Evolutionary conservation across 768 basidiomycete genomes (phyloP).

Genomic region (Coprinellus aureogranulatus): DNA sequence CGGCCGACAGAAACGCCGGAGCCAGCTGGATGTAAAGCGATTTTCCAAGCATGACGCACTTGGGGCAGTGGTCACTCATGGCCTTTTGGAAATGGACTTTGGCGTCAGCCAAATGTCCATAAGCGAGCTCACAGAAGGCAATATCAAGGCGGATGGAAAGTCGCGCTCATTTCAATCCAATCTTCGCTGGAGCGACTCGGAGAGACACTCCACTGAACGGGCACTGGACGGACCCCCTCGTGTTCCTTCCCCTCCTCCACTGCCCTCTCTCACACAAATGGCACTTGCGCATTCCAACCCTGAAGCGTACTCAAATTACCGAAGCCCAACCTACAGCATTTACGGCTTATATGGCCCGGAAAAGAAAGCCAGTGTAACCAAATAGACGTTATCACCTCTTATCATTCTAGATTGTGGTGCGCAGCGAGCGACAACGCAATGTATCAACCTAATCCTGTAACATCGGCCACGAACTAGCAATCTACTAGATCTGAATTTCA

Average conservation of each 20-base stretch:
- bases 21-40: background rate
- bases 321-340: conserved; percentile 81
- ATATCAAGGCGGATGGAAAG: background rate
- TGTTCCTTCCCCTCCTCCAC: conserved; percentile 74
- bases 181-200: background rate
- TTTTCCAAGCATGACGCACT: background rate
- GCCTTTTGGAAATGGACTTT: conserved; percentile 61
- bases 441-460: too few relatives aligned
- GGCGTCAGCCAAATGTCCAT: conserved; percentile 33
- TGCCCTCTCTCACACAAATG: conserved; percentile 78
- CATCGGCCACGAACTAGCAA: too few relatives aligned
- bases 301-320: conserved; percentile 62
- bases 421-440: too few relatives aligned
- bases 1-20: conserved; percentile 14
- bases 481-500: too few relatives aligned
- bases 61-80: conserved; percentile 12
- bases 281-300: conserved; percentile 62
- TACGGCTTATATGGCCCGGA: conserved; percentile 71
- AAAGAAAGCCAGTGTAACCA: conserved; percentile 42
- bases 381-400: background rate
- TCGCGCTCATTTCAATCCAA: background rate
- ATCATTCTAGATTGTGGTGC: too few relatives aligned
- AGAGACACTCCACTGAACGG: conserved; percentile 15
- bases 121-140: conserved; percentile 8
- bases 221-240: conserved; percentile 64